These are phyloP conservation scores for Diddensiella transvaalensis DNA, from an alignment of 805 yeast species.

Conservation along the genomic window DNA sequence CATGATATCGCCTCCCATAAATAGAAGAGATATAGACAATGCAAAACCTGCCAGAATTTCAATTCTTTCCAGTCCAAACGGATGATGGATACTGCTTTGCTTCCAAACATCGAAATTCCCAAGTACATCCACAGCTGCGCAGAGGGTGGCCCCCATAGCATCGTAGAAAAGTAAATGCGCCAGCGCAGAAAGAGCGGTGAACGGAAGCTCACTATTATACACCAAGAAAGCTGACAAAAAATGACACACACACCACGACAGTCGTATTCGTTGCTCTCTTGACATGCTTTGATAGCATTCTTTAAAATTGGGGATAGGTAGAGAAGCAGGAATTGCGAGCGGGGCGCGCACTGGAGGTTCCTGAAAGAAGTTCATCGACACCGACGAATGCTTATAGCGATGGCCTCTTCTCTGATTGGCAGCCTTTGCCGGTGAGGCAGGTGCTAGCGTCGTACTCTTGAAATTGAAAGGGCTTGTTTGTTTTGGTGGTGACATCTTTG, in stretches of 20 bases:
- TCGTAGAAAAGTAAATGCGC: constrained; percentile 89
- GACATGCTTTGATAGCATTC: constrained; percentile 65
- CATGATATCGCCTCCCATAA: constrained; percentile 85
- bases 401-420: constrained; percentile 76
- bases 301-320: constrained; percentile 65
- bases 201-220: constrained; percentile 57
- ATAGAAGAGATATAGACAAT: constrained; percentile 73
- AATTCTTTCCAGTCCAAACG: constrained; percentile 89
- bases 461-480: constrained; percentile 56
- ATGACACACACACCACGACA: constrained; percentile 61
- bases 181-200: constrained; percentile 65
- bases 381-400: constrained; percentile 92
- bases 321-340: constrained; percentile 53
- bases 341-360: constrained; percentile 80
- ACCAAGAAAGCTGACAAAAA: constrained; percentile 50
- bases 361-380: constrained; percentile 91
- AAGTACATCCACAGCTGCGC: constrained; percentile 71
- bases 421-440: constrained; percentile 26
- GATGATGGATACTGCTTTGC: constrained; percentile 72
- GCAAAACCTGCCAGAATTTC: constrained; percentile 90
- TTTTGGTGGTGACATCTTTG: constrained; percentile 2
- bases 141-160: constrained; percentile 67
- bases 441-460: constrained; percentile 46
- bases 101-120: constrained; percentile 94
- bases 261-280: constrained; percentile 51